A percentile compares a stretch with the other conserved stretches of the same genome.
phyloP scores from a whole-genome alignment of 495 filamentous ascomycete genomes.

The Schizothecium vesticola region DNA sequence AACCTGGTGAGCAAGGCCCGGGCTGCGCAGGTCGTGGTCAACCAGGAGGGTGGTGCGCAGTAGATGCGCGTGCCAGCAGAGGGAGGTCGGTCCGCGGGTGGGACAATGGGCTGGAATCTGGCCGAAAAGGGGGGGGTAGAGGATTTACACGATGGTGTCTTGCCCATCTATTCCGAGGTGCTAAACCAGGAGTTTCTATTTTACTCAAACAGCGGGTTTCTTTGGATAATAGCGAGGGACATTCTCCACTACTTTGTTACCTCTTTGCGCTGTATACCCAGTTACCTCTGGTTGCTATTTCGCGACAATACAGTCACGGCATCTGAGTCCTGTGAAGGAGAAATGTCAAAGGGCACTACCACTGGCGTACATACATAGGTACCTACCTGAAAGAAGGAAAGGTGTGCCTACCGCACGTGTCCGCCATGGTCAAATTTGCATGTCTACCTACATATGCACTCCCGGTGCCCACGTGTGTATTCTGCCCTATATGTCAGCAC shows the following conservation, averaged over 20 bases:
- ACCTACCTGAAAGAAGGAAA: neutral
- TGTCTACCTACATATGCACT: neutral
- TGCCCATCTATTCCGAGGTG: neutral
- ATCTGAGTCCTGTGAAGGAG: too few species aligned
- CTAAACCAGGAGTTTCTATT: neutral
- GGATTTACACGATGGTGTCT: neutral
- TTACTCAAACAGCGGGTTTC: neutral
- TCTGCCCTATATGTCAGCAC: neutral
- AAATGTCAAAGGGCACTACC: too few species aligned
- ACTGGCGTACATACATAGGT: neutral
- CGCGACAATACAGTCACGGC: neutral
- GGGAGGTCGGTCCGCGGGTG: neutral
- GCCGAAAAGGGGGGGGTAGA: neutral
- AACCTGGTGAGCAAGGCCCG: constrained; percentile 13
- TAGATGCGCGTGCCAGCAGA: neutral
- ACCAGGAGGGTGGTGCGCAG: neutral
- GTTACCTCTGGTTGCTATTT: neutral
- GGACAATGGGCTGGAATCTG: too few species aligned
- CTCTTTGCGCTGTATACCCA: neutral
- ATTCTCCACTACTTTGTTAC: too few species aligned
- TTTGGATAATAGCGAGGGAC: too few species aligned
- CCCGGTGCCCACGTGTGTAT: neutral
- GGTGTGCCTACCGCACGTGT: neutral
- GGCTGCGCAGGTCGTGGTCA: neutral
- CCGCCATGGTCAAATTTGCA: neutral